Base-by-base conservation (phyloP, 2,329 filamentous ascomycete genomes). In the Tolypocladium amazonense region DNA sequence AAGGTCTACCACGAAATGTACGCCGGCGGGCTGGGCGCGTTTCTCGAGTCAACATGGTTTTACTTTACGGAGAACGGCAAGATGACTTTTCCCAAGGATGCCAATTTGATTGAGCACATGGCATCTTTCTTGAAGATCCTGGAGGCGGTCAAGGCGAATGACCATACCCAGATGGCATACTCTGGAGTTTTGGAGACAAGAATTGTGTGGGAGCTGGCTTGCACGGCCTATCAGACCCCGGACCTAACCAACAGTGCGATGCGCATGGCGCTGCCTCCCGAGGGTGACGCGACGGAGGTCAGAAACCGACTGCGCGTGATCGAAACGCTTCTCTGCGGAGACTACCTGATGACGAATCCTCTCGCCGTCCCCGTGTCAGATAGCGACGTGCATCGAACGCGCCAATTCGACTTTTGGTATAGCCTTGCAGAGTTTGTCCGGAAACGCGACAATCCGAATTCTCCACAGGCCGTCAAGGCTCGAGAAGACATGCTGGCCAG, bases 1-100 rank as follows among this genome's bases (percentile, higher is more conserved):
- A 82, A 82, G 62, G 72, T 93, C 20, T 95, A 89, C 73, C 82
- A 84, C 66, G 87, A 88, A 64, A 86, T 91, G 64, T 95, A 94
- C 71, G 88, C 87, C 4, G 82, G 82, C 1, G 88, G 86, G 9
- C 82, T 94, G 55, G 87, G 90, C 72, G 82, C 82, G 56, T 87
- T 94, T 63, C 82, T 95, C 63, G 92, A 97, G 72, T 89, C 90
- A 8, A 81, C 80, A 35, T 97, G 92, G 92, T 97, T 90, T 75
- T 83, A 78, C 61, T 77, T 79, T 56, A 70, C 70, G 55, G 79
- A 78, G 18, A 73, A 76, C 61, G 71, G 76, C 57, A 71, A 75
- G 45, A 76, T 74, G 68, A 69, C 77, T n/a, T 74, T 84, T 60
- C 76, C 76, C 59, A 73, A 76, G 56, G 78, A 88, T 68, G 75